phyloP scores from a whole-genome alignment of 306 rosid species.

The Lathyrus tuberosus region DNA sequence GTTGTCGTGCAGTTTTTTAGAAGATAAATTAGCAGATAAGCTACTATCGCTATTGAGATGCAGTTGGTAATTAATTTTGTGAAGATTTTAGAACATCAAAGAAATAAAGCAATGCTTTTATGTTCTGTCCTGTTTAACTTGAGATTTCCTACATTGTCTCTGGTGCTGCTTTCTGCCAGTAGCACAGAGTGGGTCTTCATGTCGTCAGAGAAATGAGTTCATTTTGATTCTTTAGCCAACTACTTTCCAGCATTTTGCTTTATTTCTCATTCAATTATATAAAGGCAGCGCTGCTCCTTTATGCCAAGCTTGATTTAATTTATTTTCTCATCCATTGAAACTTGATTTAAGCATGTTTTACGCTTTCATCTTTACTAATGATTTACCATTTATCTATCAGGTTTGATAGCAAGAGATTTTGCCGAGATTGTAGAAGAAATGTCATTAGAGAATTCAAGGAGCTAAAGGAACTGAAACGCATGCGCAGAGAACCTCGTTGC shows the following conservation, averaged over 20 bases:
- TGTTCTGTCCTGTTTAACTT: slow-evolving; percentile 3
- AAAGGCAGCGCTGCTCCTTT: slow-evolving; percentile 14
- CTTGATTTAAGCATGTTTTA: slow-evolving; percentile 12
- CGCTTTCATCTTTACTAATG: slow-evolving; percentile 40
- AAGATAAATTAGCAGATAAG: slow-evolving; percentile 26
- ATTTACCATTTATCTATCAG: slow-evolving; percentile 54
- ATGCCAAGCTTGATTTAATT: slow-evolving; percentile 19
- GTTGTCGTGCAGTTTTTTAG: slow-evolving; percentile 32
- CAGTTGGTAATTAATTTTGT: slow-evolving; percentile 12
- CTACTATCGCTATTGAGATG: slow-evolving; percentile 17
- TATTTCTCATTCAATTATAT: slow-evolving; percentile 34
- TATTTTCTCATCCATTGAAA: slow-evolving; percentile 33
- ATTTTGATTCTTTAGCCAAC: slow-evolving; percentile 10
- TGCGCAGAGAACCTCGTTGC: slow-evolving; percentile 95
- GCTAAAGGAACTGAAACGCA: slow-evolving; percentile 92
- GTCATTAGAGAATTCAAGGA: slow-evolving; percentile 98
- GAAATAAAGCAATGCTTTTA: slow-evolving; percentile 7
- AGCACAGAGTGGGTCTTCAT: slow-evolving; percentile 32
- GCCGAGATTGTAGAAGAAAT: slow-evolving; percentile 99
- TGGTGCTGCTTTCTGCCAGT: slow-evolving; percentile 32
- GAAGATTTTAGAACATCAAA: slow-evolving; percentile 29
- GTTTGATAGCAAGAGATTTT: slow-evolving; percentile 99
- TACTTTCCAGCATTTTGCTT: slow-evolving; percentile 13
- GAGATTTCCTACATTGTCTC: slow-evolving; percentile 22
- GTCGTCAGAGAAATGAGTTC: slow-evolving; percentile 1